Evolutionary conservation across 805 yeast genomes (phyloP).

Genomic region (Monosporozyma solicola): DNA sequence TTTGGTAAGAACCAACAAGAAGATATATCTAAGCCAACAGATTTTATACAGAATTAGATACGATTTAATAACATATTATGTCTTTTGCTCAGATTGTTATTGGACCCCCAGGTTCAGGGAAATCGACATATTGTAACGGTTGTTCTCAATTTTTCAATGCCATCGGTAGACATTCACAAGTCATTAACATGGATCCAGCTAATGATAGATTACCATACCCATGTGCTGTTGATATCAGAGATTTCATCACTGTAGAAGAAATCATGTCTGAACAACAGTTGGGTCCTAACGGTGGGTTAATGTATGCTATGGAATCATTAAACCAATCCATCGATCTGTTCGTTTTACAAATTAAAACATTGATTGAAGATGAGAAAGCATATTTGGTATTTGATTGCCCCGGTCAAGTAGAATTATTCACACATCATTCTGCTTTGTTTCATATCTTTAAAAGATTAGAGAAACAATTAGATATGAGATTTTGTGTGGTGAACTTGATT

Average conservation of each 20-base stretch:
- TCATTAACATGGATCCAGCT: constrained; percentile 89
- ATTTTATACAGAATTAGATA: background rate
- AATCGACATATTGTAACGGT: constrained; percentile 90
- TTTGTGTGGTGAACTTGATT: constrained; percentile 77
- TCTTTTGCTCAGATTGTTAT: constrained; percentile 85
- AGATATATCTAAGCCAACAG: background rate
- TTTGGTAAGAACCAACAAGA: background rate
- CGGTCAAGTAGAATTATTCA: constrained; percentile 92
- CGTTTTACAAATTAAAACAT: constrained; percentile 43
- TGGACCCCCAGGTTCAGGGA: constrained; percentile 98
- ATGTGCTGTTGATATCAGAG: constrained; percentile 69
- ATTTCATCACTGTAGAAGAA: constrained; percentile 65
- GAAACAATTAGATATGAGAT: constrained; percentile 55
- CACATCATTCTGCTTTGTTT: constrained; percentile 72
- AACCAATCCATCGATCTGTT: constrained; percentile 53
- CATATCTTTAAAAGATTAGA: constrained; percentile 58
- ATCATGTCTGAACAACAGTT: constrained; percentile 61
- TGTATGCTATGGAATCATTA: constrained; percentile 70
- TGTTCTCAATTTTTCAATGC: constrained; percentile 88
- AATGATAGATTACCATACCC: constrained; percentile 65
- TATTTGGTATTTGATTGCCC: constrained; percentile 85
- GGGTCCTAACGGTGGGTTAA: constrained; percentile 86
- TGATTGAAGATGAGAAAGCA: constrained; percentile 48
- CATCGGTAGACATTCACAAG: constrained; percentile 80
- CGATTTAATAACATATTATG: constrained; percentile 25